Conservation (phyloP, 148 eudicot genomes). For the Rhododendron vialii region DNA sequence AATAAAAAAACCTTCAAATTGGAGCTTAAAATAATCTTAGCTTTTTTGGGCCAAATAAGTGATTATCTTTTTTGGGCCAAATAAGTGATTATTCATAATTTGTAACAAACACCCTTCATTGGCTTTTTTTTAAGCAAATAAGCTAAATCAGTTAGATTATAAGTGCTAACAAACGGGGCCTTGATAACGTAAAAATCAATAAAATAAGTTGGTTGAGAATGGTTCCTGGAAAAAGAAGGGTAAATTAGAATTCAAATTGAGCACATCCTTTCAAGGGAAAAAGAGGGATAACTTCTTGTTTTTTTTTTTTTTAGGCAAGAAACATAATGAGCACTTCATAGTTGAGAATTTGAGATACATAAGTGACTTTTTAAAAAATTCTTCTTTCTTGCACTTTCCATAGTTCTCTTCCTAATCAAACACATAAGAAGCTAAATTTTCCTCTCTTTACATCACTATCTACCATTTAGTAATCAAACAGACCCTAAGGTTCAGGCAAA, state of each 20-base stretch:
- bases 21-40: background rate
- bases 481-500: background rate
- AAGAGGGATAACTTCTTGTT: background rate
- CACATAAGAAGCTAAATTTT: background rate
- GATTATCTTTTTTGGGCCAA: background rate
- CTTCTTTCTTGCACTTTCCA: background rate
- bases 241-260: background rate
- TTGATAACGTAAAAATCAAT: background rate
- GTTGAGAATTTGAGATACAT: background rate
- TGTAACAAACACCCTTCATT: background rate
- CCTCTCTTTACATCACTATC: background rate
- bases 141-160: too few species aligned
- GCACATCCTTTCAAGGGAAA: background rate
- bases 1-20: background rate
- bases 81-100: background rate
- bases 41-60: background rate
- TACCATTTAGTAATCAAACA: background rate
- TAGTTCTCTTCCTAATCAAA: background rate
- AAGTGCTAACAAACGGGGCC: background rate
- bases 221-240: background rate
- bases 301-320: background rate
- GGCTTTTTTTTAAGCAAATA: background rate
- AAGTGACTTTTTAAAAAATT: background rate
- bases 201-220: background rate
- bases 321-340: background rate